Evolutionary conservation across 2,329 filamentous ascomycete species (phyloP).

Genomic region (Penicillium sp.): DNA sequence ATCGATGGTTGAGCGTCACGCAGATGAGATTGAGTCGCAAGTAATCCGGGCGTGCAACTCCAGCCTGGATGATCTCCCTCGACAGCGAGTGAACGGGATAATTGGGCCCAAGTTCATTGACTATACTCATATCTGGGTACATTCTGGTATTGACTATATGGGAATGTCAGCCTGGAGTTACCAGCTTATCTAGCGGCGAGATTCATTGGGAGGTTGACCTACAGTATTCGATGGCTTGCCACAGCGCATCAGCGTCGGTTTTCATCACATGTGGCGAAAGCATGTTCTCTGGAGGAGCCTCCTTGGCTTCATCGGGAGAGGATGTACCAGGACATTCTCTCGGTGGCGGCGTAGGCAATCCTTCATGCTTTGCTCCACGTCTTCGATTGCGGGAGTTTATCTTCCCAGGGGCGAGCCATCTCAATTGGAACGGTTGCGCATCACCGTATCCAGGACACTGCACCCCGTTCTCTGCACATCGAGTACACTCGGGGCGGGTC

Average conservation of each 20-base stretch:
- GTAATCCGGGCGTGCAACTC: conserved; percentile 26
- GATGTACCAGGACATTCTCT: no score
- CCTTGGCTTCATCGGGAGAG: no score
- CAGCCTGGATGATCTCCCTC: conserved; percentile 15
- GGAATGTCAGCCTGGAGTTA: neutral
- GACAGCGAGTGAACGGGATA: conserved; percentile 28
- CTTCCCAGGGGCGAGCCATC: neutral
- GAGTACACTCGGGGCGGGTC: neutral
- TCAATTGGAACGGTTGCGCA: neutral
- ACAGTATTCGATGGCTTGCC: conserved; percentile 32
- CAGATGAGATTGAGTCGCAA: conserved; percentile 31
- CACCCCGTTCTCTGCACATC: neutral
- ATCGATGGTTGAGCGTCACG: conserved; percentile 35
- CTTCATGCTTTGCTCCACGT: neutral
- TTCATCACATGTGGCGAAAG: no score
- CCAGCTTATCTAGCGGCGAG: neutral
- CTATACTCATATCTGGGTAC: conserved; percentile 27
- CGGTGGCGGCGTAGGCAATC: neutral
- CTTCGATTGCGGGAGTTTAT: neutral
- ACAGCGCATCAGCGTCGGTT: conserved; percentile 8
- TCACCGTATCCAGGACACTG: neutral
- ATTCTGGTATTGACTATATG: conserved; percentile 32
- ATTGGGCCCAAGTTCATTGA: conserved; percentile 26
- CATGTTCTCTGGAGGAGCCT: no score
- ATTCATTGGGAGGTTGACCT: conserved; percentile 17